Conservation (phyloP, 2,329 filamentous ascomycete species). For the Ascochyta viciae-villosae region DNA sequence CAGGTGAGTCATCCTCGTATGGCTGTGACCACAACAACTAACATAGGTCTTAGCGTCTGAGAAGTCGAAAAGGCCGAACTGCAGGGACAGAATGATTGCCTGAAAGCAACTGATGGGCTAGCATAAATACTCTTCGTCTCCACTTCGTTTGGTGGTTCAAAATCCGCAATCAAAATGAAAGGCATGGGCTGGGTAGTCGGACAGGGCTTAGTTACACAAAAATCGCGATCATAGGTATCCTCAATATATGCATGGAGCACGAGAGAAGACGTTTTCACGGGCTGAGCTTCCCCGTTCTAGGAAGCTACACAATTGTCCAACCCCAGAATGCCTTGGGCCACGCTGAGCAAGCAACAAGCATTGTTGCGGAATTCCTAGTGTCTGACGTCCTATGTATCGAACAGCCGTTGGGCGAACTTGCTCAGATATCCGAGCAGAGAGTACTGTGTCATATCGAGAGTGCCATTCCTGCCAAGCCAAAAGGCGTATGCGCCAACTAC, state of each 20-base stretch:
- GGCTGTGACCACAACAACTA: neutral
- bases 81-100: neutral
- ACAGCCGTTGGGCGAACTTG: slow-evolving; percentile 24
- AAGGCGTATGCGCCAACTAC: slow-evolving; percentile 44
- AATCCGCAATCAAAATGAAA: neutral
- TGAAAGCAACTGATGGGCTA: neutral
- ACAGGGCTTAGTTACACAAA: neutral
- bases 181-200: neutral
- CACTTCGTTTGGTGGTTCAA: neutral
- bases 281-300: no score
- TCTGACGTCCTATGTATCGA: slow-evolving; percentile 1
- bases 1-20: neutral
- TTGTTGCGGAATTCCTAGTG: no score
- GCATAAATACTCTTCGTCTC: neutral
- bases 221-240: no score
- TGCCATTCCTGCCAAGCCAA: slow-evolving; percentile 41
- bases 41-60: neutral
- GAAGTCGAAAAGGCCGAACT: neutral
- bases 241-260: no score
- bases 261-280: no score
- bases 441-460: slow-evolving; percentile 12
- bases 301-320: no score
- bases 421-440: slow-evolving; percentile 25
- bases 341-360: neutral
- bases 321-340: neutral